Base-by-base conservation (phyloP, 202 grass and related monocot species). In the Eragrostis tef region DNA sequence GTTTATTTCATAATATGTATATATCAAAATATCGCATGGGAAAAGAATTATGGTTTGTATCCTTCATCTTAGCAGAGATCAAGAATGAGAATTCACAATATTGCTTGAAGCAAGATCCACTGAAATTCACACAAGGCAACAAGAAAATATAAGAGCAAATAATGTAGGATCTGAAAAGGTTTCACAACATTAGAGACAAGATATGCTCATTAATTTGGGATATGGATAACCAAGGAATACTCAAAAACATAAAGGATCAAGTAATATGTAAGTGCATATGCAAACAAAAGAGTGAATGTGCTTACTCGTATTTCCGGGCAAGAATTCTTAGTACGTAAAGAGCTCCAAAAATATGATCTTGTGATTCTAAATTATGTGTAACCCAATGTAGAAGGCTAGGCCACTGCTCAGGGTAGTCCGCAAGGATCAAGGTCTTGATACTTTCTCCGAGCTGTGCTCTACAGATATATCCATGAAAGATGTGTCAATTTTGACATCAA, bases 221-320 rank as follows among this genome's bases (percentile, higher is more conserved):
- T 39, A 57, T 22, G 42, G 43, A 64, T 64, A n/a, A 54, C 54
- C 43, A 78, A 70, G 52, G 70, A 27, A 71, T 44, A 44, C 76
- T 9, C 15, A 42, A 48, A 36, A 69, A 69, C 2, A 49, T 51
- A 75, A 53, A 39, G 34, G 22, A 46, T 54, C 68, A 27, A 61
- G 24, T 41, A 46, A 76, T 19, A 21, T 64, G 43, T 47, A 24
- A 11, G 52, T 27, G 67, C 42, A 66, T 10, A 75, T 6, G 49
- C 58, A 71, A 62, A 77, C 58, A 59, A 79, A 60, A 19, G 70
- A 6, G 13, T 54, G 60, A 58, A 72, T 61, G 75, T 73, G 80
- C 91, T 94, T 79, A 97, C 94, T 97, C 94, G 24, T 97, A 97
- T 92, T 97, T 97, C 71, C 94, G 78, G 57, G 94, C 58, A 68